phyloP scores from a whole-genome alignment of 441 rosid species.

The Erysimum cheiri region DNA sequence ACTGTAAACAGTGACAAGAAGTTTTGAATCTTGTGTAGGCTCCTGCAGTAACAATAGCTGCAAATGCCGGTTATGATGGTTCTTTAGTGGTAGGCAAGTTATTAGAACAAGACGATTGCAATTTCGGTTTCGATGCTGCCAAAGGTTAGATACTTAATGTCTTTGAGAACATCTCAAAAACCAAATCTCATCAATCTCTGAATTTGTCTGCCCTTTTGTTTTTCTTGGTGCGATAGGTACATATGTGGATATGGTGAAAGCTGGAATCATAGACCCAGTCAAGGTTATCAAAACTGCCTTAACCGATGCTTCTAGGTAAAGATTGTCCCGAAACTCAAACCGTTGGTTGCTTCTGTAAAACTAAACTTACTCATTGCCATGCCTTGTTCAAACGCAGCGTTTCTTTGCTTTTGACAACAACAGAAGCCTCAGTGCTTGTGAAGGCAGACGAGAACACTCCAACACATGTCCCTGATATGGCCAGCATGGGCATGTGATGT shows the following conservation, averaged over 20 bases:
- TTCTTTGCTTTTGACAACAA: conserved; percentile 85
- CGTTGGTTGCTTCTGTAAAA: conserved; percentile 7
- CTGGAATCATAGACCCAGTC: conserved; percentile 88
- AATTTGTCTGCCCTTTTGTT: background rate
- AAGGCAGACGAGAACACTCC: conserved; percentile 59
- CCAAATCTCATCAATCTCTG: conserved; percentile 6
- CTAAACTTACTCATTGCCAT: conserved; percentile 8
- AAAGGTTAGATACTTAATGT: conserved; percentile 59
- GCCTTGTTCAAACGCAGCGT: conserved; percentile 54
- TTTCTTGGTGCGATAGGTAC: conserved; percentile 50
- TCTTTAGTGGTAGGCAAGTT: conserved; percentile 71
- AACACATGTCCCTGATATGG: conserved; percentile 72
- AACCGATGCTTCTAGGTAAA: conserved; percentile 90
- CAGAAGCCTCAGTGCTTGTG: conserved; percentile 77
- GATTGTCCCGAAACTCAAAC: conserved; percentile 10
- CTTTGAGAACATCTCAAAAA: conserved; percentile 5
- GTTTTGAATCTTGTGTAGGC: conserved; percentile 55
- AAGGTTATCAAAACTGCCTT: conserved; percentile 90
- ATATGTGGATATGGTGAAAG: conserved; percentile 83
- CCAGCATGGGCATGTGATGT: conserved; percentile 56
- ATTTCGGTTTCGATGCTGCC: conserved; percentile 90
- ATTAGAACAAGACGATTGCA: conserved; percentile 73
- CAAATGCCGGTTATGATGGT: conserved; percentile 90
- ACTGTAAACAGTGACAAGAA: conserved; percentile 31
- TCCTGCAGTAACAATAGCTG: conserved; percentile 71